Base-by-base conservation (phyloP, 805 yeast species). In the Kazachstania viticola region DNA sequence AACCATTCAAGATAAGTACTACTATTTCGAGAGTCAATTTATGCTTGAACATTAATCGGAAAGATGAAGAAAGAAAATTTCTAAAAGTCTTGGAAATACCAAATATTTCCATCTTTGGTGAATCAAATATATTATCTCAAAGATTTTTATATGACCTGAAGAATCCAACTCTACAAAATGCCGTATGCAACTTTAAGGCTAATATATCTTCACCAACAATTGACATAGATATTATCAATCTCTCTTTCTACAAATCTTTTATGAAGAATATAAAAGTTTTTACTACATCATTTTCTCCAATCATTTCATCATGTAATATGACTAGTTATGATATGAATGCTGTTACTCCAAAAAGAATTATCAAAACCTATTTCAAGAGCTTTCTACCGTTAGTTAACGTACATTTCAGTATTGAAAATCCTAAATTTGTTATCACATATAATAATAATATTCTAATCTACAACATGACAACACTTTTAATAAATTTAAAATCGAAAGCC, bases 121-220 rank as follows among this genome's bases (percentile, higher is more conserved):
- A 60, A 30, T 54, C 69, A 0, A 66, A 66, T 35, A 23, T 60
- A 13, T 39, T 60, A 2, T 62, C 58, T 24, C 66, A 48, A 54
- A 36, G 44, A 52, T 29, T 47, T 50, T n/a, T 45, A 33, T 41
- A 48, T 48, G 27, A 43, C 42, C 34, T 45, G 27, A 34, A 40
- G 21, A 17, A 34, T 11, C n/a, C n/a, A 3, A 38, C 45, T 5
- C 33, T 40, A 1, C 41, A 56, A 4, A 46, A 54, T 21, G 60
- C 70, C 1, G 46, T 62, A 16, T 34, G 57, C 3, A 54, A 54
- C 5, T 29, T 65, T 2, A 54, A 60, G 12, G 61, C 62, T 15
- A 65, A 63, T 30, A 28, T 66, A 2, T 55, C 71, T 2, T 66
- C 67, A 2, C 61, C 70, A 14, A 55, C 62, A 1, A 25, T 66